phyloP scores from a whole-genome alignment of 345 rosid genomes.

The Brassica nigra region DNA sequence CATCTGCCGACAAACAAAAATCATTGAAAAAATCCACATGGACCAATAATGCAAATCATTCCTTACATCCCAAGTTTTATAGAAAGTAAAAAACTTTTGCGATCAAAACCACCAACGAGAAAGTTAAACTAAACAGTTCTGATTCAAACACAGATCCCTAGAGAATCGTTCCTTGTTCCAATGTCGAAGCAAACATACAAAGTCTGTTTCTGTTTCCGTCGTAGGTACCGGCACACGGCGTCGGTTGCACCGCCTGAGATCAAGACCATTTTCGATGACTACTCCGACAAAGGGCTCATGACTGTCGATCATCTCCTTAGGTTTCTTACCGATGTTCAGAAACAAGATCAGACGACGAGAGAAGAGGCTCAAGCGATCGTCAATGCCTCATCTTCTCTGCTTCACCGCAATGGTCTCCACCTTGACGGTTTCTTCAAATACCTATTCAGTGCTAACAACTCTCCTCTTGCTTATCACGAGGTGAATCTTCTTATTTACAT shows the following conservation, averaged over 20 bases:
- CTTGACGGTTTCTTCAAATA: conserved; percentile 70
- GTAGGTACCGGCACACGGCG: conserved; percentile 54
- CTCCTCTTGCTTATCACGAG: conserved; percentile 56
- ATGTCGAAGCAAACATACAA: conserved; percentile 76
- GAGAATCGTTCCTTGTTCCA: background rate
- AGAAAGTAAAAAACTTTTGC: conserved; percentile 11
- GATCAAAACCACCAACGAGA: conserved; percentile 26
- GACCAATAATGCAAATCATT: conserved; percentile 23
- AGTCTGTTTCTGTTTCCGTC: conserved; percentile 62
- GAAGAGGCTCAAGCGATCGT: conserved; percentile 66
- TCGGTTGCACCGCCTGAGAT: conserved; percentile 65
- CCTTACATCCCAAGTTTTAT: conserved; percentile 23
- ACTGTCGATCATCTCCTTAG: conserved; percentile 49
- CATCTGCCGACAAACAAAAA: conserved; percentile 18
- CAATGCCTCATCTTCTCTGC: conserved; percentile 45
- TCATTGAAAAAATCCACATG: background rate
- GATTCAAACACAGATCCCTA: background rate
- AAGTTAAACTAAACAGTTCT: background rate
- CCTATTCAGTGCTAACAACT: conserved; percentile 52
- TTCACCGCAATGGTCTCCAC: conserved; percentile 55
- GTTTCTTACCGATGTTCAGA: conserved; percentile 67
- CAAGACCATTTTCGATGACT: conserved; percentile 51
- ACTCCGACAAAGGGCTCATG: conserved; percentile 70
- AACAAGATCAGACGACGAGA: conserved; percentile 49
- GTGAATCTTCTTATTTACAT: conserved; percentile 30